These are phyloP conservation scores for Cladophialophora immunda DNA, from an alignment of 2,329 filamentous ascomycete species.

Conservation along the genomic window DNA sequence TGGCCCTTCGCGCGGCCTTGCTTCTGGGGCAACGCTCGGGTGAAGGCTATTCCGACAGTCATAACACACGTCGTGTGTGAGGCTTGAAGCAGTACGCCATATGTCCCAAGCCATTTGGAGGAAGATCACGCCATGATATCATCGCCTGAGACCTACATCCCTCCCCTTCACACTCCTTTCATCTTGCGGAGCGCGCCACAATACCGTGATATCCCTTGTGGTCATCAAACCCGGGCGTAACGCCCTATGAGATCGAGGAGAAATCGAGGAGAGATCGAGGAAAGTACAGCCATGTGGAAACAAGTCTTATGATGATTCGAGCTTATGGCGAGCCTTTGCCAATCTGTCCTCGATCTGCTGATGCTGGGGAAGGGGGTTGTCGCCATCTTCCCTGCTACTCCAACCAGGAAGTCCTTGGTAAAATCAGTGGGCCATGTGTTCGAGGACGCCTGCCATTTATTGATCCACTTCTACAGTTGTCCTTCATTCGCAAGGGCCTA, in stretches of 20 bases:
- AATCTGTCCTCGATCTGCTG: neutral
- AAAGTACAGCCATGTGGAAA: neutral
- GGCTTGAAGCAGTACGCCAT: conserved; percentile 18
- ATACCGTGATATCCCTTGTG: conserved; percentile 1
- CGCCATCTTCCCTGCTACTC: conserved; percentile 17
- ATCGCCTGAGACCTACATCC: neutral
- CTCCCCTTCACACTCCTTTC: neutral
- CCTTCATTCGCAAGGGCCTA: too few species aligned
- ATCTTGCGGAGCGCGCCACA: conserved; percentile 10
- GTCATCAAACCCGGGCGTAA: conserved; percentile 5
- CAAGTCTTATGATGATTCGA: neutral
- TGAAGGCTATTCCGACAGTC: conserved; percentile 1
- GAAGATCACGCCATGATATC: neutral
- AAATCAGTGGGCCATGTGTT: too few species aligned
- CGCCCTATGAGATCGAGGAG: conserved; percentile 6
- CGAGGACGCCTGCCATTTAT: neutral
- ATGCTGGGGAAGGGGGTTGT: neutral
- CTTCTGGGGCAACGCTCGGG: neutral
- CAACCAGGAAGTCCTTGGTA: neutral
- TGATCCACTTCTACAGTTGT: neutral
- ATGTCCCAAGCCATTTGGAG: neutral
- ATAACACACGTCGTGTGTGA: conserved; percentile 17
- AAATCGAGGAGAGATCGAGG: conserved; percentile 5
- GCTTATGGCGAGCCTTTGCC: neutral
- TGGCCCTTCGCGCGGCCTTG: neutral